phyloP scores from a whole-genome alignment of 768 basidiomycete species.

The Tylopilus sp. region DNA sequence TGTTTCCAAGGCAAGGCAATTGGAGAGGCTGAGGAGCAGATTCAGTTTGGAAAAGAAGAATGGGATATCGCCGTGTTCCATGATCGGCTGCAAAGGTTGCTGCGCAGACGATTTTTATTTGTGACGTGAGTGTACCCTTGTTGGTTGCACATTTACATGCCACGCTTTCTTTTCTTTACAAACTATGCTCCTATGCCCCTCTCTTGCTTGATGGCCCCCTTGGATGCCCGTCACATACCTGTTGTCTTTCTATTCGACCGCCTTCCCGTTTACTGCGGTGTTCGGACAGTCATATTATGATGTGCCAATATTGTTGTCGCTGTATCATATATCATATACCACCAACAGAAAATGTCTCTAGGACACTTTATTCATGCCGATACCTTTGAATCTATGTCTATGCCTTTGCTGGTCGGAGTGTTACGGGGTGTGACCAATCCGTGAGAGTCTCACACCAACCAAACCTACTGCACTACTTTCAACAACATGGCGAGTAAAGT shows the following conservation, averaged over 20 bases:
- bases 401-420: constrained; percentile 14
- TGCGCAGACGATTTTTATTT: constrained; percentile 20
- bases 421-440: constrained; percentile 12
- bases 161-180: constrained; percentile 4
- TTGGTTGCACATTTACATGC: neutral
- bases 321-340: constrained; percentile 26
- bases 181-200: constrained; percentile 23
- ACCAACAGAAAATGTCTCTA: constrained; percentile 6
- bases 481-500: constrained; percentile 25
- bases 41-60: constrained; percentile 39
- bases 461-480: no score
- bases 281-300: constrained; percentile 16
- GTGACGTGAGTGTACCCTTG: constrained; percentile 24
- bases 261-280: neutral
- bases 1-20: constrained; percentile 63
- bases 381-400: constrained; percentile 21
- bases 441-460: constrained; percentile 11
- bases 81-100: constrained; percentile 31
- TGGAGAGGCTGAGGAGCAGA: constrained; percentile 57
- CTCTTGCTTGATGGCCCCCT: constrained; percentile 2
- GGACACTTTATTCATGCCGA: constrained; percentile 30
- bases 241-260: constrained; percentile 5
- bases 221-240: constrained; percentile 21
- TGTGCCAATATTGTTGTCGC: constrained; percentile 28
- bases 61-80: constrained; percentile 18